Conservation (phyloP, 345 rosid genomes). For the Xanthoceras sorbifolium region DNA sequence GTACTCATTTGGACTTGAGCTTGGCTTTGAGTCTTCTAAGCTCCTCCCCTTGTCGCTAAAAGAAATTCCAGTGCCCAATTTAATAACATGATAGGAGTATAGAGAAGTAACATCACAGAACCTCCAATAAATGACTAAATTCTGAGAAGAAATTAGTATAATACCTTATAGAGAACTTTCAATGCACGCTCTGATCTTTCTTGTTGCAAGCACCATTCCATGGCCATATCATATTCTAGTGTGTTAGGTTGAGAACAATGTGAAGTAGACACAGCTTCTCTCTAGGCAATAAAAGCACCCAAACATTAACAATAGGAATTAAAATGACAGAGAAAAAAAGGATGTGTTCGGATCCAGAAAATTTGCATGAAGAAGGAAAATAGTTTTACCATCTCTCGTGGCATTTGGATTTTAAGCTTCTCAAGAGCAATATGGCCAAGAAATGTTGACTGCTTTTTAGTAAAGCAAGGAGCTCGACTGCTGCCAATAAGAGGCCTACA, state of each 20-base stretch:
- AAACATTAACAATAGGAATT: background rate
- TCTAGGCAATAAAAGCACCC: slow-evolving; percentile 37
- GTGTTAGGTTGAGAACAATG: slow-evolving; percentile 91
- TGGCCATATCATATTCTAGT: slow-evolving; percentile 82
- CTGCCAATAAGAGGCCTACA: slow-evolving; percentile 81
- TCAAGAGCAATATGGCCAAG: slow-evolving; percentile 64
- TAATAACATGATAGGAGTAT: slow-evolving; percentile 1
- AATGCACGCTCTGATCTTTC: slow-evolving; percentile 43
- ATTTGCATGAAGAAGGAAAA: slow-evolving; percentile 1
- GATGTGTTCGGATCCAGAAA: background rate
- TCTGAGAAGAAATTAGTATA: background rate
- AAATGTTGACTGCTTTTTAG: slow-evolving; percentile 49
- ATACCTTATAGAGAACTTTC: slow-evolving; percentile 51
- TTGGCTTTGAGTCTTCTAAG: slow-evolving; percentile 35
- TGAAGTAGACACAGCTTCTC: slow-evolving; percentile 78
- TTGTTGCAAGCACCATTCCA: slow-evolving; percentile 74
- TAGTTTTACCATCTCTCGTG: slow-evolving; percentile 54
- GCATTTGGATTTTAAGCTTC: slow-evolving; percentile 44
- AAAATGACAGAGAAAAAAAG: background rate
- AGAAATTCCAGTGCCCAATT: slow-evolving; percentile 16
- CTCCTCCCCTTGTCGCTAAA: slow-evolving; percentile 64
- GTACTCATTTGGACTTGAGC: slow-evolving; percentile 50
- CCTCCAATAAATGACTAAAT: background rate
- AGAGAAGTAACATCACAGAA: background rate
- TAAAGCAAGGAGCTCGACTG: slow-evolving; percentile 49